A percentile compares a stretch with the other conserved stretches of the same genome.
Evolutionary conservation across 73 alveolate species (phyloP).

Genomic region (Paramecium sonneborni): DNA sequence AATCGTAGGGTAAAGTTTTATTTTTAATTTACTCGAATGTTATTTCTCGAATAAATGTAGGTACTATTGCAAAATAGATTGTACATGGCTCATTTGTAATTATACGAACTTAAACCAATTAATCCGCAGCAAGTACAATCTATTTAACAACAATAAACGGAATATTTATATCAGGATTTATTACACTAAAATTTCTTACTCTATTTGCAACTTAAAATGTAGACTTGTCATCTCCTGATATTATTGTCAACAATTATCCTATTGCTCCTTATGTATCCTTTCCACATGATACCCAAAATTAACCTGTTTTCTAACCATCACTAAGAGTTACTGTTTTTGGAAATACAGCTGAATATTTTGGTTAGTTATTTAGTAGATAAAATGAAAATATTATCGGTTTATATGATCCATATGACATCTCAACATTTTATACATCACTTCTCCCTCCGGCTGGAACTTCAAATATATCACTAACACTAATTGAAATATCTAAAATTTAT

Average conservation of each 20-base stretch:
- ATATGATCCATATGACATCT: slow-evolving; percentile 30
- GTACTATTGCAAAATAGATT: not conserved
- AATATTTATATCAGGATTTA: slow-evolving; percentile 2
- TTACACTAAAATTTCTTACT: not conserved
- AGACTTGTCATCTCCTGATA: slow-evolving; percentile 39
- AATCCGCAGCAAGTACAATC: not conserved
- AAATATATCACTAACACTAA: not conserved
- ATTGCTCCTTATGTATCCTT: not conserved
- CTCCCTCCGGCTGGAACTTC: slow-evolving; percentile 40
- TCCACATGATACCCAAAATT: slow-evolving; percentile 55
- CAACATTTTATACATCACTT: not conserved
- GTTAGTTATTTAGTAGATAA: not conserved
- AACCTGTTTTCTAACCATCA: not conserved
- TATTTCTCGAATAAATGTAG: slow-evolving; percentile 16
- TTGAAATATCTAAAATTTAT: not conserved
- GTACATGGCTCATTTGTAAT: not conserved
- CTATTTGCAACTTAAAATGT: not conserved
- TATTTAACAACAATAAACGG: not conserved
- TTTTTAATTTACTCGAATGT: not conserved
- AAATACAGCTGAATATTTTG: not conserved
- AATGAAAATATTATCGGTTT: slow-evolving; percentile 3
- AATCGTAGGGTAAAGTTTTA: slow-evolving; percentile 30
- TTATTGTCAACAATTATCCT: not conserved
- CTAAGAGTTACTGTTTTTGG: not conserved
- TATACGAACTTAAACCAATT: not conserved